Base-by-base conservation (phyloP, 805 yeast species). In the Wickerhamomyces ciferrii region DNA sequence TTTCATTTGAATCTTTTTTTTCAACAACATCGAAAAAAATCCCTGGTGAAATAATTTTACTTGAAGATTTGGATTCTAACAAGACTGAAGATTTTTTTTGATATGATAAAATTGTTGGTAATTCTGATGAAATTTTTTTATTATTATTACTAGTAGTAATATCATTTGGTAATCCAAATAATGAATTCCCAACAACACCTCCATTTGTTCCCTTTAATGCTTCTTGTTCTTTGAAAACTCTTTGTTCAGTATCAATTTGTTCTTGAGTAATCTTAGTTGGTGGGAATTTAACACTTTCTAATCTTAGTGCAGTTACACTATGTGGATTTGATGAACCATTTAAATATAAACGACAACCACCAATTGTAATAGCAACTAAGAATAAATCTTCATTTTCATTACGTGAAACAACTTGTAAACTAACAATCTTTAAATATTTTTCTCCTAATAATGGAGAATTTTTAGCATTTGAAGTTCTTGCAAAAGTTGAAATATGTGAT, bases 21-120 rank as follows among this genome's bases (percentile, higher is more conserved):
- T 49, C 69, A 43, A 78, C 75, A 13, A 84, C 86, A 36, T 87
- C 84, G 49, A 91, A 73, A 57, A 82, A 91, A 4, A 89, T 82
- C n/a, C 96, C 96, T 0, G 97, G 96, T 19, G 95, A 81, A 27
- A 88, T 71, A 13, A 91, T 70, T 29, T 78, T 74, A 23, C 86
- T 74, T 11, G 80, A 70, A 37, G 76, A 69, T 24, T 85, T 74
- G 40, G 84, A 77, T 48, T 75, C 76, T 47, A 83, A 68, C 42
- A 89, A 60, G 2, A 73, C 64, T 7, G 81, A 71, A 0, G 76
- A 71, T 53, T 76, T 80, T 52, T 79, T 81, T 61, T 86, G 71
- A 19, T 80, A 75, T 48, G 71, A 76, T 31, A 78, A 58, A 27
- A 61, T 46, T 5, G 63, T 47, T 4, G 67, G 55, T 14, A 63